phyloP scores from a whole-genome alignment of 305 asterid species.

The Solanum hybrid region DNA sequence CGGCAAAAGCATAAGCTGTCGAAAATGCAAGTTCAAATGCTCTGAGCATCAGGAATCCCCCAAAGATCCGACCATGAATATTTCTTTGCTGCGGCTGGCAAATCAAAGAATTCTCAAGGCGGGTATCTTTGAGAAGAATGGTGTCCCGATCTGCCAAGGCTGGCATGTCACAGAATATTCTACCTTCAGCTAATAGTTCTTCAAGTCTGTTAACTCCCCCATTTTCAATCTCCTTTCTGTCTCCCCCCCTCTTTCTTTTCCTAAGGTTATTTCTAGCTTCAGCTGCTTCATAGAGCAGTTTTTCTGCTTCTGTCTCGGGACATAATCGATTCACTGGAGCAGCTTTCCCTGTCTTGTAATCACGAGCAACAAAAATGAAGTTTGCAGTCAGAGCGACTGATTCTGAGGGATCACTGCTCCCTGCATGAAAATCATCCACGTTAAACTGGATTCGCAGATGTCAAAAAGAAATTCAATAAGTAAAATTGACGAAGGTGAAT shows the following conservation, averaged over 20 bases:
- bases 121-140: not conserved
- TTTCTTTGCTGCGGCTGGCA: not conserved
- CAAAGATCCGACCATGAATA: not conserved
- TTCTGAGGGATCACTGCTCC: conserved; percentile 32
- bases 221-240: conserved; percentile 37
- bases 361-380: conserved; percentile 90
- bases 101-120: not conserved
- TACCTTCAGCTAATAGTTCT: not conserved
- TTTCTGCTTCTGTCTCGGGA: conserved; percentile 65
- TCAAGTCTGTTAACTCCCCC: not conserved
- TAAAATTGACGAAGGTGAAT: not conserved
- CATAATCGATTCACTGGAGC: conserved; percentile 61
- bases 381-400: conserved; percentile 67
- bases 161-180: not conserved
- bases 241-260: not conserved
- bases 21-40: conserved; percentile 85
- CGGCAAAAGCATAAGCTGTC: conserved; percentile 80
- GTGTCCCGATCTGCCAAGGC: not conserved
- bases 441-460: not conserved
- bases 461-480: not conserved
- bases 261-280: not conserved
- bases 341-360: conserved; percentile 70
- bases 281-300: conserved; percentile 37
- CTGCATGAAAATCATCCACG: conserved; percentile 20
- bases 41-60: conserved; percentile 35